Evolutionary conservation across 768 basidiomycete genomes (phyloP).

Genomic region (Mycena albidolilacea): DNA sequence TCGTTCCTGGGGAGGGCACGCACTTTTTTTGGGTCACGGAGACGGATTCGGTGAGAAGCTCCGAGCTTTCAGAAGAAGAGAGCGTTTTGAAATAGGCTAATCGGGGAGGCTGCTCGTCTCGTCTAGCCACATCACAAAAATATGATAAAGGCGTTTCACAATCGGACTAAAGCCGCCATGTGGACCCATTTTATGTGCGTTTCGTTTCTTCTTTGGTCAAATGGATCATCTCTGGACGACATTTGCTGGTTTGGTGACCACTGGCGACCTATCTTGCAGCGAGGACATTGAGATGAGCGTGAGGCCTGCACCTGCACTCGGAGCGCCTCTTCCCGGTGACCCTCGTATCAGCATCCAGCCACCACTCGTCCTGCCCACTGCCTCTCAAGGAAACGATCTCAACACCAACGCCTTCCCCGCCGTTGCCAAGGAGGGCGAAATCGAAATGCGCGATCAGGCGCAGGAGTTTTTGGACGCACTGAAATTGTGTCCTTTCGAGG

Average conservation of each 20-base stretch:
- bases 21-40: conserved; percentile 25
- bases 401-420: not conserved
- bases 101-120: not conserved
- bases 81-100: not conserved
- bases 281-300: conserved; percentile 9
- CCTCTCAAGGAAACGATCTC: not conserved
- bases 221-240: too few species aligned
- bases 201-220: too few species aligned
- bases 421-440: not conserved
- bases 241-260: too few species aligned
- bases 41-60: conserved; percentile 11
- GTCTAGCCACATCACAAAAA: not conserved
- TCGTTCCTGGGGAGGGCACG: not conserved
- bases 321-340: not conserved
- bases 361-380: conserved; percentile 7
- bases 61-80: too few species aligned
- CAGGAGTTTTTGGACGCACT: conserved; percentile 21
- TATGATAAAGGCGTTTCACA: not conserved
- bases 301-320: not conserved
- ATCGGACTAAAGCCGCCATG: not conserved
- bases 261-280: not conserved
- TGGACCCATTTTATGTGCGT: conserved; percentile 13
- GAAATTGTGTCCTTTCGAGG: not conserved
- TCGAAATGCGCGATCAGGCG: not conserved
- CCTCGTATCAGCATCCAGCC: not conserved